phyloP scores from a whole-genome alignment of 805 yeast species.

The Hemisphaericaspora nanyangensis region DNA sequence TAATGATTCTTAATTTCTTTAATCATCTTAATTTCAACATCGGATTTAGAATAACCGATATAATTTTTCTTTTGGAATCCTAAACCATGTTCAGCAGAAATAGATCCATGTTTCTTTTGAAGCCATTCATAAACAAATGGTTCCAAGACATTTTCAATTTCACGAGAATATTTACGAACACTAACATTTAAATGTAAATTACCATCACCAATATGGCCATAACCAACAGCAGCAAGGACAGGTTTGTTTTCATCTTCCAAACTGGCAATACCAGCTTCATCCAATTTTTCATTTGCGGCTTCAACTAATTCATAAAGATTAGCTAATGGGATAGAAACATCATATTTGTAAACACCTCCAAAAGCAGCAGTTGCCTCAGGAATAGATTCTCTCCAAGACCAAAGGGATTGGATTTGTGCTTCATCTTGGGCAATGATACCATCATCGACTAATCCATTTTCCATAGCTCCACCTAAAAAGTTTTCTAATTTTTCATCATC shows the following conservation, averaged over 20 bases:
- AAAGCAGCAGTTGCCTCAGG: conserved; percentile 82
- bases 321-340: conserved; percentile 83
- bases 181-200: conserved; percentile 92
- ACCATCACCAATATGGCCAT: conserved; percentile 99
- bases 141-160: conserved; percentile 77
- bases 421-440: conserved; percentile 97
- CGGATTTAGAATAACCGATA: conserved; percentile 78
- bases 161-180: conserved; percentile 75
- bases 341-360: conserved; percentile 97
- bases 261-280: conserved; percentile 55
- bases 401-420: conserved; percentile 73
- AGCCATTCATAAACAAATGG: conserved; percentile 97
- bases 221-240: conserved; percentile 86
- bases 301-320: conserved; percentile 80
- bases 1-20: conserved; percentile 72
- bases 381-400: conserved; percentile 95
- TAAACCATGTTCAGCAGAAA: conserved; percentile 95
- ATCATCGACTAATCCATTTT: conserved; percentile 77
- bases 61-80: conserved; percentile 96
- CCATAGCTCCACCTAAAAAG: conserved; percentile 83
- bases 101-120: conserved; percentile 68
- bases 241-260: conserved; percentile 62
- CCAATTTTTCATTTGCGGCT: conserved; percentile 63
- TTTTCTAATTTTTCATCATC: conserved; percentile 86
- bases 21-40: conserved; percentile 67